phyloP scores from a whole-genome alignment of 768 basidiomycete genomes.

The Lentinula guzmanii region DNA sequence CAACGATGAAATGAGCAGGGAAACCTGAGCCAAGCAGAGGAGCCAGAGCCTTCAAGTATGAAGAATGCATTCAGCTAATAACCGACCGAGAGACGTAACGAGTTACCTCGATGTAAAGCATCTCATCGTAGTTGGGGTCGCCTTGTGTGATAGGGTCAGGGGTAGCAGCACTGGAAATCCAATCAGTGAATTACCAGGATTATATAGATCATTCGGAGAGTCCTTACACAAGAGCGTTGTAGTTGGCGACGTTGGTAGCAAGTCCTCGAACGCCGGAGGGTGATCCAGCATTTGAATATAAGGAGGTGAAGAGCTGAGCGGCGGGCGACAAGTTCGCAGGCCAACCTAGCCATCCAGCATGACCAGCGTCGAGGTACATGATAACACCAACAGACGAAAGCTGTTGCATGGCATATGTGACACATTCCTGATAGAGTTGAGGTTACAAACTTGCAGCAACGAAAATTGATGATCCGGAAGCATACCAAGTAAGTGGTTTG shows the following conservation, averaged over 20 bases:
- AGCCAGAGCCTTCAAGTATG: conserved; percentile 34
- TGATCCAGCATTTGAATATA: conserved; percentile 45
- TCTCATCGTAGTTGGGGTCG: conserved; percentile 57
- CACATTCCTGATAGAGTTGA: conserved; percentile 27
- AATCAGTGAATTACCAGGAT: neutral
- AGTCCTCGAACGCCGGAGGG: conserved; percentile 57
- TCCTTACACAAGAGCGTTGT: conserved; percentile 26
- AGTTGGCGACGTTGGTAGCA: conserved; percentile 53
- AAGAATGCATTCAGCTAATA: neutral
- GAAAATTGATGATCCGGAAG: neutral
- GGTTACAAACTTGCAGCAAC: neutral
- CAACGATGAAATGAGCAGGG: conserved; percentile 60
- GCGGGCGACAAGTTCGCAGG: conserved; percentile 56
- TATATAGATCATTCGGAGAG: neutral
- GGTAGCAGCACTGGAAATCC: conserved; percentile 28
- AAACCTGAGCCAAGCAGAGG: conserved; percentile 36
- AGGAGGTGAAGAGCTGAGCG: conserved; percentile 44
- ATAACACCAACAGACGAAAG: conserved; percentile 50
- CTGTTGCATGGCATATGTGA: conserved; percentile 52
- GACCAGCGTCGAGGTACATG: conserved; percentile 59
- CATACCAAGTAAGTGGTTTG: conserved; percentile 44
- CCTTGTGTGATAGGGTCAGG: conserved; percentile 60
- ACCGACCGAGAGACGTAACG: neutral
- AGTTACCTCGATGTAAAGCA: conserved; percentile 47
- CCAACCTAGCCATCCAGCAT: conserved; percentile 67